Percentiles rank a stretch among this genome's conserved stretches.
Evolutionary conservation across 148 eudicot species (phyloP).

Genomic region (Suaeda aralocaspica): DNA sequence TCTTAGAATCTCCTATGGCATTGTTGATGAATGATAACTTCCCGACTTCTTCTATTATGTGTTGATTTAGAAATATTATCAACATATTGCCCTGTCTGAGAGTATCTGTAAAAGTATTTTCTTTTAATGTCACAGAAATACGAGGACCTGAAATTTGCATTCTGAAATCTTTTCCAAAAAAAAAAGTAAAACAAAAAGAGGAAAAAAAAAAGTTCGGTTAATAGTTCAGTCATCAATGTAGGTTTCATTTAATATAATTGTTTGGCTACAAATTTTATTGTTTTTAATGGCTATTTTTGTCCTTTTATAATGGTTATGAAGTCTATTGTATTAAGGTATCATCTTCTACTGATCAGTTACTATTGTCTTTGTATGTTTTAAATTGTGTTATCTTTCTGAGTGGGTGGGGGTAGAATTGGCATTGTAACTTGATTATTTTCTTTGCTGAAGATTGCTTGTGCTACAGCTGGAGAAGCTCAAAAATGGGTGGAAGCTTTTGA

Average conservation of each 20-base stretch:
- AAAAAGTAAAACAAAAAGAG: background rate
- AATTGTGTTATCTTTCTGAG: background rate
- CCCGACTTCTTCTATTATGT: background rate
- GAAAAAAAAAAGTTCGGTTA: background rate
- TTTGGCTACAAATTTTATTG: background rate
- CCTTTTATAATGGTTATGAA: too few relatives aligned
- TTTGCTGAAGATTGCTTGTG: constrained; percentile 92
- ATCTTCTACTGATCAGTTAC: background rate
- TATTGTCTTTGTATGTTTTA: background rate
- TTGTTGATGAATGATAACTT: too few relatives aligned
- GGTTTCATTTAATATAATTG: background rate
- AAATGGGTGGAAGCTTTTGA: constrained; percentile 96
- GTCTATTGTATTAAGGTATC: too few relatives aligned
- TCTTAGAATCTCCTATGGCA: too few relatives aligned
- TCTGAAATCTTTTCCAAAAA: background rate
- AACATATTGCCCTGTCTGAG: background rate
- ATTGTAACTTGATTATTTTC: constrained; percentile 21
- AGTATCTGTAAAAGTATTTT: background rate
- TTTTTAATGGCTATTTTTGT: background rate
- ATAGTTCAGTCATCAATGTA: background rate
- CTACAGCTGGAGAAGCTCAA: constrained; percentile 70
- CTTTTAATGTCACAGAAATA: background rate
- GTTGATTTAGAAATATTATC: background rate
- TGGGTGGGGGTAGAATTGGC: constrained; percentile 11
- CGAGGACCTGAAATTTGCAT: background rate